These are phyloP conservation scores for Fusarium redolens DNA, from an alignment of 2,329 filamentous ascomycete species.

Conservation along the genomic window DNA sequence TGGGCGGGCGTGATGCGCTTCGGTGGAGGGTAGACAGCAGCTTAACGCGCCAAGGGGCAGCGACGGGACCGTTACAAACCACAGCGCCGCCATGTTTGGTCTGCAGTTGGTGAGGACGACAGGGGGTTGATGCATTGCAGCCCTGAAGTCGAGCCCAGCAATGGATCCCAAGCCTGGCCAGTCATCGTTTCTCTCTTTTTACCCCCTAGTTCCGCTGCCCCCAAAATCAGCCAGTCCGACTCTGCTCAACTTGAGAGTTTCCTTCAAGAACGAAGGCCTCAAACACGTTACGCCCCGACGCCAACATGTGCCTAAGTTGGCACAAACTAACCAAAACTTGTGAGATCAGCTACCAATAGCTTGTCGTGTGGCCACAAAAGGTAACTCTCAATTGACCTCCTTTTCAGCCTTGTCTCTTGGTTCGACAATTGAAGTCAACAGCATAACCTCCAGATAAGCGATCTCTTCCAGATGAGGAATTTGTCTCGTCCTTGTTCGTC, in stretches of 20 bases:
- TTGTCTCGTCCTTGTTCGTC: conserved; percentile 18
- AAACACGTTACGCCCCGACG: conserved; percentile 29
- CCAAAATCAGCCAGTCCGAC: conserved; percentile 28
- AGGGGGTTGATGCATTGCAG: conserved; percentile 36
- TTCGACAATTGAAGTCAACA: background rate
- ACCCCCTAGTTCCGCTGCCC: conserved; percentile 32
- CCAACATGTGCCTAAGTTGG: conserved; percentile 23
- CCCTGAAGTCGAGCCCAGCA: conserved; percentile 30
- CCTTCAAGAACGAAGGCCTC: conserved; percentile 30
- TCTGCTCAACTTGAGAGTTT: conserved; percentile 11
- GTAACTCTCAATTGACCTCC: conserved; percentile 25
- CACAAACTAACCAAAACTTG: conserved; percentile 23
- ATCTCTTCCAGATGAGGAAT: conserved; percentile 25
- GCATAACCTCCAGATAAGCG: conserved; percentile 17
- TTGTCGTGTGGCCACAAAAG: conserved; percentile 6
- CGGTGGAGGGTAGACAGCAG: conserved; percentile 22
- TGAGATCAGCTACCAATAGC: conserved; percentile 20
- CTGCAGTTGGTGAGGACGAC: conserved; percentile 16
- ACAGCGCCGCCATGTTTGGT: conserved; percentile 23
- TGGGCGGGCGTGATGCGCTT: conserved; percentile 27
- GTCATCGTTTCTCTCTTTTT: conserved; percentile 9
- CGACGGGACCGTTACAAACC: conserved; percentile 38
- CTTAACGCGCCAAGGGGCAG: conserved; percentile 38
- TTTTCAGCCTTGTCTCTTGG: conserved; percentile 36
- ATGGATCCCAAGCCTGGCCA: conserved; percentile 28